phyloP scores from a whole-genome alignment of 2,329 filamentous ascomycete genomes.

The Monilinia polystroma region DNA sequence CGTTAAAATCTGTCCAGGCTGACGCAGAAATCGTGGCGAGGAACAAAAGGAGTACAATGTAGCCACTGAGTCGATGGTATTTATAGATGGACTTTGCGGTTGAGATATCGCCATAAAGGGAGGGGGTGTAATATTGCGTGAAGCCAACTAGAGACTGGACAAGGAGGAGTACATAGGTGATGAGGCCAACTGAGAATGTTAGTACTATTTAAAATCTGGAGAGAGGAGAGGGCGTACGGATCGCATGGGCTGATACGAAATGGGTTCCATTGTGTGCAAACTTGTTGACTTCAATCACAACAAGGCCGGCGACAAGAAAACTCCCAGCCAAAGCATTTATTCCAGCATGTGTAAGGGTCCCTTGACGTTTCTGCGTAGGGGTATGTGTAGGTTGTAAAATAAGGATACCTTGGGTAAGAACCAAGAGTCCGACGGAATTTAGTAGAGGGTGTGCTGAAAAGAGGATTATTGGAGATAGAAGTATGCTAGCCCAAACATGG shows the following conservation, averaged over 20 bases:
- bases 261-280: slow-evolving; percentile 63
- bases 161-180: slow-evolving; percentile 67
- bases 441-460: slow-evolving; percentile 87
- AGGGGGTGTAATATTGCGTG: slow-evolving; percentile 75
- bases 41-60: slow-evolving; percentile 67
- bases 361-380: slow-evolving; percentile 65
- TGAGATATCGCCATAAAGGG: slow-evolving; percentile 73
- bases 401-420: slow-evolving; percentile 76
- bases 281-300: slow-evolving; percentile 84
- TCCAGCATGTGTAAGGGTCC: slow-evolving; percentile 62
- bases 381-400: slow-evolving; percentile 86
- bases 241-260: slow-evolving; percentile 78
- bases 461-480: slow-evolving; percentile 67
- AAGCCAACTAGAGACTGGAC: slow-evolving; percentile 78
- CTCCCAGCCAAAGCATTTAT: slow-evolving; percentile 63
- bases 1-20: slow-evolving; percentile 72
- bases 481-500: slow-evolving; percentile 75
- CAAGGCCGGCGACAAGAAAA: slow-evolving; percentile 59
- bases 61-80: slow-evolving; percentile 79
- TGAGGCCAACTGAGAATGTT: slow-evolving; percentile 54
- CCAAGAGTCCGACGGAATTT: slow-evolving; percentile 64
- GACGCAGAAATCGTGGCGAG: slow-evolving; percentile 73
- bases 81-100: slow-evolving; percentile 85
- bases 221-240: slow-evolving; percentile 41
- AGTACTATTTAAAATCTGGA: not conserved